phyloP scores from a whole-genome alignment of 1,139 yeast genomes.

The Hansenula lynferdii region DNA sequence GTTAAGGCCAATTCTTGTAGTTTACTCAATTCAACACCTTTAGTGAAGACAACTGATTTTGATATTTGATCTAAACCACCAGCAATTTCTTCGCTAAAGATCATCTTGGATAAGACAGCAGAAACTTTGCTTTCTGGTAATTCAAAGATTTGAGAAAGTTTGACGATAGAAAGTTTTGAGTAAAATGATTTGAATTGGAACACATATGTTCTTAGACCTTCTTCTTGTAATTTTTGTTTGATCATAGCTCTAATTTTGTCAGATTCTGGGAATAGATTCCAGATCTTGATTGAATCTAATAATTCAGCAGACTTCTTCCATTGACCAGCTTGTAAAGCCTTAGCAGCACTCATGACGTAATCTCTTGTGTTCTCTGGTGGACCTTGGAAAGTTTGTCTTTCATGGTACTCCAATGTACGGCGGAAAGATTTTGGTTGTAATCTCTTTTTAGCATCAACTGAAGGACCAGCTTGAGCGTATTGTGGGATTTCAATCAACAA shows the following conservation, averaged over 20 bases:
- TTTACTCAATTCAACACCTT: slow-evolving; percentile 77
- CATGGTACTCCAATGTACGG: slow-evolving; percentile 88
- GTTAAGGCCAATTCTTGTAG: slow-evolving; percentile 87
- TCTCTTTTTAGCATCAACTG: slow-evolving; percentile 53
- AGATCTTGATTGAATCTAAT: slow-evolving; percentile 74
- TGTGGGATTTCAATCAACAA: slow-evolving; percentile 89
- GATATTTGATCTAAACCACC: slow-evolving; percentile 62
- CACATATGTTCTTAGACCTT: slow-evolving; percentile 86
- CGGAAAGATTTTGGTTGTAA: slow-evolving; percentile 81
- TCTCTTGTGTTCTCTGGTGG: slow-evolving; percentile 98
- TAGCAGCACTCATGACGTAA: slow-evolving; percentile 89
- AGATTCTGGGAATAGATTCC: slow-evolving; percentile 78
- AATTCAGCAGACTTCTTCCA: slow-evolving; percentile 78
- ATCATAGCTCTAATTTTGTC: slow-evolving; percentile 65
- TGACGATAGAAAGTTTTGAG: slow-evolving; percentile 66
- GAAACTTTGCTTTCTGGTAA: slow-evolving; percentile 52
- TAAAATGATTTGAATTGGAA: slow-evolving; percentile 79
- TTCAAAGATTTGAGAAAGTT: slow-evolving; percentile 64
- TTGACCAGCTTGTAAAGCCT: slow-evolving; percentile 83
- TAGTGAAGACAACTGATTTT: slow-evolving; percentile 53
- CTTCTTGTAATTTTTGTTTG: slow-evolving; percentile 74
- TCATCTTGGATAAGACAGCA: slow-evolving; percentile 68
- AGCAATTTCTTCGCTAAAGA: slow-evolving; percentile 68
- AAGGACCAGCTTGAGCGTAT: slow-evolving; percentile 57
- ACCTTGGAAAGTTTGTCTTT: slow-evolving; percentile 92